phyloP scores from a whole-genome alignment of 768 basidiomycete genomes.

The Amanita subjunquillea region DNA sequence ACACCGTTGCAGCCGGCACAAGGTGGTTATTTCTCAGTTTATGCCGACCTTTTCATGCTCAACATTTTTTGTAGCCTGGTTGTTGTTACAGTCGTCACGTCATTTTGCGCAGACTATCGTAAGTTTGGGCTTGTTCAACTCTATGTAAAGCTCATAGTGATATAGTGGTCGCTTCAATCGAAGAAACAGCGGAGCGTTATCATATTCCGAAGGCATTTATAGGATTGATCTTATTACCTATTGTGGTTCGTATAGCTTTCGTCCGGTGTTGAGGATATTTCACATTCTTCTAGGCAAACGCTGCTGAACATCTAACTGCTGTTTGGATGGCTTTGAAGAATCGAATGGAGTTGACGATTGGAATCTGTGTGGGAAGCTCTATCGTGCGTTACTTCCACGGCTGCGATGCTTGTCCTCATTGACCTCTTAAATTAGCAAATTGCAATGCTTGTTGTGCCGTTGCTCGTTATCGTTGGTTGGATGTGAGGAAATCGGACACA shows the following conservation, averaged over 20 bases:
- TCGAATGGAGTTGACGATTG: constrained; percentile 58
- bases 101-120: constrained; percentile 87
- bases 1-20: constrained; percentile 47
- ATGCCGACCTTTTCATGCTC: background rate
- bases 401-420: background rate
- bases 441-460: constrained; percentile 75
- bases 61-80: constrained; percentile 38
- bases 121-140: constrained; percentile 13
- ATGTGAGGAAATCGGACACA: constrained; percentile 33
- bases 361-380: constrained; percentile 72
- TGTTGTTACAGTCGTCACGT: constrained; percentile 66
- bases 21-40: constrained; percentile 22
- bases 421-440: constrained; percentile 49
- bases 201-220: constrained; percentile 79
- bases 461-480: constrained; percentile 88
- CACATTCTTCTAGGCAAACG: constrained; percentile 44
- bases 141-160: constrained; percentile 14
- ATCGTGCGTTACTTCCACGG: constrained; percentile 39
- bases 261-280: background rate
- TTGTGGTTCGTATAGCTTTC: constrained; percentile 48
- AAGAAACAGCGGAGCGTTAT: constrained; percentile 79
- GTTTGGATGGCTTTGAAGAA: constrained; percentile 84
- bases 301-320: constrained; percentile 78
- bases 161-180: constrained; percentile 82
- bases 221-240: constrained; percentile 77